Evolutionary conservation across 345 rosid species (phyloP).

Genomic region (Camelina laxa): DNA sequence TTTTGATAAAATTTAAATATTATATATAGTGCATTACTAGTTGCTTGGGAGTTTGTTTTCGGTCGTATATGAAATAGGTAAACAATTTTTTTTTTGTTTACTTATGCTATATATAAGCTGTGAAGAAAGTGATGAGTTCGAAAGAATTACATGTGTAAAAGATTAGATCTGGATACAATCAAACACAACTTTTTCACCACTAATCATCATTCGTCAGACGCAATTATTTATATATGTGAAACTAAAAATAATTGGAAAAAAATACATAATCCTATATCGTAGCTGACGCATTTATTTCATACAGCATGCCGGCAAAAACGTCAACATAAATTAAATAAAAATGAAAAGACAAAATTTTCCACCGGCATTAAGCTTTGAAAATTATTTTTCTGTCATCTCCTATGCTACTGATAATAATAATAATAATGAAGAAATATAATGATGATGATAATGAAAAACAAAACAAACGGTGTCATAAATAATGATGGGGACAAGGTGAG

Average conservation of each 20-base stretch:
- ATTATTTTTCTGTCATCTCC: slow-evolving; percentile 3
- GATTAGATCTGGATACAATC: no score
- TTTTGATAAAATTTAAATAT: no score
- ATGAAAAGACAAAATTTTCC: slow-evolving; percentile 28
- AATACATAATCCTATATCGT: slow-evolving; percentile 19
- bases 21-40: no score
- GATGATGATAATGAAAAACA: background rate
- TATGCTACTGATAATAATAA: background rate
- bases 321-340: slow-evolving; percentile 36
- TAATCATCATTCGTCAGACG: background rate
- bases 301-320: slow-evolving; percentile 42
- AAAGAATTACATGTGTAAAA: no score
- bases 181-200: slow-evolving; percentile 16
- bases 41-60: no score
- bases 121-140: no score
- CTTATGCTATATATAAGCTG: no score
- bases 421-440: background rate
- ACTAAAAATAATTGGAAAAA: slow-evolving; percentile 8
- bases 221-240: slow-evolving; percentile 30
- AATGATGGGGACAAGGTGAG: slow-evolving; percentile 42
- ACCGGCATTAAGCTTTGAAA: slow-evolving; percentile 41
- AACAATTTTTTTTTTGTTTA: no score
- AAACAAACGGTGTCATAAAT: slow-evolving; percentile 30
- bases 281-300: slow-evolving; percentile 43
- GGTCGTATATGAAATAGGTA: no score